Base-by-base conservation (phyloP, 208 protist genomes). In the Wallacemonas rigidus region DNA sequence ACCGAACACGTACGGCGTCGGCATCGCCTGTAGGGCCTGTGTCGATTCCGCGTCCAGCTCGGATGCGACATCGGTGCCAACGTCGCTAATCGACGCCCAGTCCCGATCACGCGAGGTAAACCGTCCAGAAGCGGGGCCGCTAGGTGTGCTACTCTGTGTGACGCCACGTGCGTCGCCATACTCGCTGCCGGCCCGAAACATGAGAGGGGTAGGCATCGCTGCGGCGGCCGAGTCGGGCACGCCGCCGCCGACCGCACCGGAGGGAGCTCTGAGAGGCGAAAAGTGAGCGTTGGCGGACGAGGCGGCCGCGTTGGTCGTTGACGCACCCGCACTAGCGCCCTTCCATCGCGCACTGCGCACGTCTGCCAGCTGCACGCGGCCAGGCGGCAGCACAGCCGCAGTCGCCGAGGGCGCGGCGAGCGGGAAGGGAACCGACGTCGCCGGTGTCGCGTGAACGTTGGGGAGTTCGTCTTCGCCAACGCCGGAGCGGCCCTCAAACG, bases 1-100 rank as follows among this genome's bases (percentile, higher is more conserved):
- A 0, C 82, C 80, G 64, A 87, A 87, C 40, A 69, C 39, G 48
- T 85, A 78, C 47, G 88, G 82, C 45, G 57, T 83, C 45, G 86
- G 72, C 60, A 69, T 76, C 45, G 71, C 47, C 45, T 47, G 69
- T 65, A 36, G 56, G 54, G 39, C 48, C 2, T 65, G 60, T 12
- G 60, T 41, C n/a, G 60, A 50, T 41, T 50, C 41, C 2, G 44
- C 60, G 15, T 53, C 40, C 60, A 51, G 7, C 12, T 65, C 60
- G 3, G 40, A 14, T 35, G 60, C 11, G 41, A 8, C 40, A 26
- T 26, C 26, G 26, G 26, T 26, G 53, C 15, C 53, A 17, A 57
- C 14, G 14, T 57, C 53, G 26, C 53, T 57, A 6, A n/a, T n/a
- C 53, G 26, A 26, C 26, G 26, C 26, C 26, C 26, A 26, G 26